Evolutionary conservation across 2,329 filamentous ascomycete genomes (phyloP), one percentile per base, ranked within the genome.

Genomic region (Aspergillus eucalypticola): DNA sequence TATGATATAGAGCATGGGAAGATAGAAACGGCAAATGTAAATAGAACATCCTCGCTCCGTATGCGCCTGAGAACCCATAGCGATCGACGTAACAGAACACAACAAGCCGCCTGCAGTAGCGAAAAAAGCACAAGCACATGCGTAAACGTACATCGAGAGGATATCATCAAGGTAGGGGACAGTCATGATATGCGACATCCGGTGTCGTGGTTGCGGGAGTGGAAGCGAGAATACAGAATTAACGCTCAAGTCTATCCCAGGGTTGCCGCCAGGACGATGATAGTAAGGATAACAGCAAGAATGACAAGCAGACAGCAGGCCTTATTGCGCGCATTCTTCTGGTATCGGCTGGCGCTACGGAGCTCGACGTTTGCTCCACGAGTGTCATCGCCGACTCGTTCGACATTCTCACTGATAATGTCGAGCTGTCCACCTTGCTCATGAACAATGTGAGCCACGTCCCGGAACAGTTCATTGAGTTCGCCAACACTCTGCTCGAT

Each of bases 401-500:
- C 88, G 6, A 98, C 91, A 69, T 97, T 97, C 68, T 91, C 89
- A 63, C 88, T 88, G 69, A 99, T 96, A 17, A 90, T 90, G 71
- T 94, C 90, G 29, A 99, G 82, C 76, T 91, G 87, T 68, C 92
- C 90, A 54, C 95, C 95, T 79, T 99, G 95, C 78, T 98, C 94
- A 62, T 87, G 87, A 54, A 99, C 93, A 76, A 99, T 97, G 76
- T 96, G 92, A 50, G 94, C 95, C n/a, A 99, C 92, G 80, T 99
- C 94, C 64, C 93, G 86, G 83, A 99, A 99, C 46, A 99, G 84
- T 72, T 98, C 95, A 71, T 99, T 99, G 64, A 99, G 81, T 71
- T 99, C 95, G 58, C 90, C 90, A 6, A 99, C 95, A 58, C 91
- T 92, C 76, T 97, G 93, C 79, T 98, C 95, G 70, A 99, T 99